These are phyloP conservation scores for Rhododendron molle DNA, from an alignment of 148 eudicot genomes.

Conservation along the genomic window DNA sequence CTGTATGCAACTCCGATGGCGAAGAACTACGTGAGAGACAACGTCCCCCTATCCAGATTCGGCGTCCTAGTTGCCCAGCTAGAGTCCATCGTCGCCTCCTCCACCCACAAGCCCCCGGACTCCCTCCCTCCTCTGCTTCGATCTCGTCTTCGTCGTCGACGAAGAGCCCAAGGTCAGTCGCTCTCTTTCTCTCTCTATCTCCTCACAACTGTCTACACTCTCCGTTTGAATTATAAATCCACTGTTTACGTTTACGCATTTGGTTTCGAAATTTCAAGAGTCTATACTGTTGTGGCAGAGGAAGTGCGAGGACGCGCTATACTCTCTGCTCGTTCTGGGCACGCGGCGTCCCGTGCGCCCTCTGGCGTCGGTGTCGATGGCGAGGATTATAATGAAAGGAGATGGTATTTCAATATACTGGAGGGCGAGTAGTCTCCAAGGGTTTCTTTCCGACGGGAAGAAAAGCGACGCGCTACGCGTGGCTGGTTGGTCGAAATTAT, in stretches of 20 bases:
- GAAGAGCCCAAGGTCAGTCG: slow-evolving; percentile 76
- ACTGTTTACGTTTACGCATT: no score
- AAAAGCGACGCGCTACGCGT: slow-evolving; percentile 72
- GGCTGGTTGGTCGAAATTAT: slow-evolving; percentile 58
- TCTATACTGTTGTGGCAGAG: slow-evolving; percentile 78
- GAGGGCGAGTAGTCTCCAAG: slow-evolving; percentile 89
- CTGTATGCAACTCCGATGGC: slow-evolving; percentile 31
- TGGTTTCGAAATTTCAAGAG: slow-evolving; percentile 50
- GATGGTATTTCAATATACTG: slow-evolving; percentile 92
- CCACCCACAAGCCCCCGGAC: slow-evolving; percentile 78
- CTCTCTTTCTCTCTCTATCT: neutral
- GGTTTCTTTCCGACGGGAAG: slow-evolving; percentile 89
- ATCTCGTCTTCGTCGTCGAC: slow-evolving; percentile 70
- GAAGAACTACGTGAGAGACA: slow-evolving; percentile 46
- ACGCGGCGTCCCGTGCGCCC: slow-evolving; percentile 74
- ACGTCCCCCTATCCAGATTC: slow-evolving; percentile 76
- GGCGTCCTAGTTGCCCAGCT: slow-evolving; percentile 88
- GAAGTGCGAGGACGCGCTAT: slow-evolving; percentile 91
- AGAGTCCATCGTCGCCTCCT: slow-evolving; percentile 83
- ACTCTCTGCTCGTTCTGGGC: slow-evolving; percentile 75
- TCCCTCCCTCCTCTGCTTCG: slow-evolving; percentile 91
- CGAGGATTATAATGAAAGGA: slow-evolving; percentile 71
- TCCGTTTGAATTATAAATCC: no score
- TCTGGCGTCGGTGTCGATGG: slow-evolving; percentile 26
- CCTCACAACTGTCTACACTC: neutral